These are phyloP conservation scores for Chrysopogon serrulatus DNA, from an alignment of 176 grass and related monocot species.

Conservation along the genomic window DNA sequence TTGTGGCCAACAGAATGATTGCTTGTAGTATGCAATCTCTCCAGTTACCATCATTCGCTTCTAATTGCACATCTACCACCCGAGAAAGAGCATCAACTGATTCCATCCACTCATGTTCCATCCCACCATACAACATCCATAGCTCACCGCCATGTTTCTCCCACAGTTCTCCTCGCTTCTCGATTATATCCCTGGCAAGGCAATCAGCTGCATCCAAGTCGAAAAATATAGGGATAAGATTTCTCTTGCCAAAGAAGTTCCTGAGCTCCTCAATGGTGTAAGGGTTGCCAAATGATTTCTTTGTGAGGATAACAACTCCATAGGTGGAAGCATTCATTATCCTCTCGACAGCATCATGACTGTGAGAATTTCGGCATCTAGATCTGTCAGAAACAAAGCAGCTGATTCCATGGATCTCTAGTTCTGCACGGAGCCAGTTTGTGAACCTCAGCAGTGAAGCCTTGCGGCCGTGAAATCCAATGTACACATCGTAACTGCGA, in stretches of 20 bases:
- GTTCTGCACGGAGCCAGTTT: constrained; percentile 87
- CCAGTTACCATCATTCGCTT: constrained; percentile 84
- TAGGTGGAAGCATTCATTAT: constrained; percentile 91
- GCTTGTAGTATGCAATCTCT: constrained; percentile 79
- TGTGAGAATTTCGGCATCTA: constrained; percentile 70
- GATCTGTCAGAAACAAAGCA: constrained; percentile 86
- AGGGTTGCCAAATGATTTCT: constrained; percentile 89
- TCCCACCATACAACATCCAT: constrained; percentile 94
- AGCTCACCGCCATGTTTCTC: constrained; percentile 95
- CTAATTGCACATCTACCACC: constrained; percentile 70
- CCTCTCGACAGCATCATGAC: constrained; percentile 68
- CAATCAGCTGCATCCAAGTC: constrained; percentile 77
- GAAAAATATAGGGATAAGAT: constrained; percentile 86
- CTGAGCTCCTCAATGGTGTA: constrained; percentile 91
- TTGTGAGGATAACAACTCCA: constrained; percentile 89
- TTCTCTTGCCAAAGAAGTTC: constrained; percentile 78
- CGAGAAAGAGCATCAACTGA: constrained; percentile 78
- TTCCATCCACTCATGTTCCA: constrained; percentile 92
- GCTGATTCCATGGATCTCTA: constrained; percentile 95
- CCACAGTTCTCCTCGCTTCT: constrained; percentile 95
- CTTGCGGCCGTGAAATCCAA: constrained; percentile 93
- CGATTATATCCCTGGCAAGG: constrained; percentile 94
- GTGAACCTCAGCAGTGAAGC: constrained; percentile 79
- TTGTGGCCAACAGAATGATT: constrained; percentile 65
- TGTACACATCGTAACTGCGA: constrained; percentile 80